Base-by-base conservation (phyloP, 2,329 filamentous ascomycete species). In the Penicillium nordicum region DNA sequence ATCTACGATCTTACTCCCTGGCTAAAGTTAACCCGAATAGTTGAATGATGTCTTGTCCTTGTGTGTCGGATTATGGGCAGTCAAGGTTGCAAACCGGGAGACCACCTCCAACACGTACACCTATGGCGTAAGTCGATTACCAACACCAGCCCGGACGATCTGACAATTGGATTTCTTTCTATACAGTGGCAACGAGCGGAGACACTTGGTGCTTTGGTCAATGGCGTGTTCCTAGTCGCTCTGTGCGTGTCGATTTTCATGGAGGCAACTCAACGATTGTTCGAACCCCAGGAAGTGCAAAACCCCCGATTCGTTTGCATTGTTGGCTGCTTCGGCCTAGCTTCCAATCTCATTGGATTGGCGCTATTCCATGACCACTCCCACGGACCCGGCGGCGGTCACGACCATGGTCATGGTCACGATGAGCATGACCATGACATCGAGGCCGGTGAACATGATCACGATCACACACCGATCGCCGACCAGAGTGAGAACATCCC, bases 31-130 rank as follows among this genome's bases (percentile, higher is more conserved):
- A 44, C 23, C 49, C 18, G 10, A 16, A 51, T 64, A 92, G 89
- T 82, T 99, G 59, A 99, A 99, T 79, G 94, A 99, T 84, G 94
- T 99, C 66, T 88, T 99, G 59, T 97, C 94, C 1, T 80, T 99
- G 14, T 83, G 88, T 55, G 93, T 99, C 60, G 94, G 94, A 62
- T 77, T 97, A 40, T 99, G 94, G 93, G 94, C 94, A 51, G 94
- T 99, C 53, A 90, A 88, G 60, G 89, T 95, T 49, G 90, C 92
- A 27, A 89, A 89, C 72, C 86, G 89, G 68, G 89, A 87, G 63
- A 89, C 88, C 0, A 82, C 74, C 57, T 95, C 92, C 9, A 92
- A 96, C 68, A 90, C 88, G 74, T 99, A 94, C 72, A 97, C 94
- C 16, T 99, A 97, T 74, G 94, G 94, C 55, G 90, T 92, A 79